Conservation (phyloP, 768 basidiomycete genomes). For the Russula foetens region DNA sequence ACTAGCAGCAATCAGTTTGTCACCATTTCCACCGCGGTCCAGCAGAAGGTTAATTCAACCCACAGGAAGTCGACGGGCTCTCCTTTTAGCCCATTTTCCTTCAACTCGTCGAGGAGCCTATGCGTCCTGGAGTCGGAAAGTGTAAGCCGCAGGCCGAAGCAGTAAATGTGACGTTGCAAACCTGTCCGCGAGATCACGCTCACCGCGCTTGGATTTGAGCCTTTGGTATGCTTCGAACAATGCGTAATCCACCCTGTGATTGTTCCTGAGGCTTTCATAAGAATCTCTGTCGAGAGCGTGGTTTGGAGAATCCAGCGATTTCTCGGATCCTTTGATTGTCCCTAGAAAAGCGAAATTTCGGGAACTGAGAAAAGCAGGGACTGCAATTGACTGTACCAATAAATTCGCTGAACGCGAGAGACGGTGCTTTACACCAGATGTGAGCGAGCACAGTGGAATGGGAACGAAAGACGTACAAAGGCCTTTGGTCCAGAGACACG, state of each 20-base stretch:
- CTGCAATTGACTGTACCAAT: constrained; percentile 34
- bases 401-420: constrained; percentile 56
- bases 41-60: constrained; percentile 14
- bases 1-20: constrained; percentile 25
- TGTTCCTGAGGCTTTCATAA: not conserved
- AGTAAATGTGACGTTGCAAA: constrained; percentile 18
- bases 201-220: constrained; percentile 34
- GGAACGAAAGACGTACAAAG: constrained; percentile 34
- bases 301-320: constrained; percentile 27
- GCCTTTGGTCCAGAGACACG: constrained; percentile 45
- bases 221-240: constrained; percentile 47
- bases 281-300: constrained; percentile 8
- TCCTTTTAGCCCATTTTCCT: constrained; percentile 28
- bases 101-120: constrained; percentile 34
- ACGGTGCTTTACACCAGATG: constrained; percentile 37
- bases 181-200: constrained; percentile 57
- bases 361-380: not conserved
- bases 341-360: constrained; percentile 27
- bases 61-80: constrained; percentile 49
- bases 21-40: not conserved
- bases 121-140: constrained; percentile 37
- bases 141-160: not conserved
- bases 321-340: constrained; percentile 63
- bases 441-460: not conserved
- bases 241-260: not conserved